Base-by-base conservation (phyloP, 805 yeast species). In the Suhomyces faveliae region DNA sequence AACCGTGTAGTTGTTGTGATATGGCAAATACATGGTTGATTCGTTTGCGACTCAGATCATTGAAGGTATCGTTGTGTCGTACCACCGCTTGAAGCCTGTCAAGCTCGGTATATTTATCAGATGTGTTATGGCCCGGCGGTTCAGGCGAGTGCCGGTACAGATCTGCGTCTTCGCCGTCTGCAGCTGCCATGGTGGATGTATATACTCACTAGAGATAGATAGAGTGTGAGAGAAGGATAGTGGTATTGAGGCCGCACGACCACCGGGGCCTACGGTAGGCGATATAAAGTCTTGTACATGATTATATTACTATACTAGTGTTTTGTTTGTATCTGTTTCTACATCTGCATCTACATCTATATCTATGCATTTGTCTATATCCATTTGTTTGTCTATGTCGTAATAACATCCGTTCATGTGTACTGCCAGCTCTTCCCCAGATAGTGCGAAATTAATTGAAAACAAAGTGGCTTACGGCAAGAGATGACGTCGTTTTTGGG, bases 21-120 rank as follows among this genome's bases (percentile, higher is more conserved):
- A 51, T 46, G 2, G 46, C 48, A 39, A 71, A 70, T 1, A 70
- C 55, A 15, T 52, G 42, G 47, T 68, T 57, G 23, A 71, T 68
- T 22, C 60, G 59, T 10, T 35, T 39, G 11, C 65, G 55, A 46
- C 62, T 51, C 2, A 43, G 25, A 6, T 41, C 29, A 39, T 64
- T 68, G 23, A 52, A 20, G 12, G 30, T 37, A 35, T 69, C 73
- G 35, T 61, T 66, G 24, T 55, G 41, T 25, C 48, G 44, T 22
- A 49, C 49, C 10, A 35, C 25, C 11, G 23, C 35, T 33, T 43
- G 51, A 15, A 50, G 45, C 9, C 15, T 12, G 15, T 11, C n/a
- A 17, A 35, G 12, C 21, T 33, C 37, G 13, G 13, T 33, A 17
- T 33, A 20, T 17, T 9, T 13, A 9, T 33, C 37, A 11, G 37